phyloP scores from a whole-genome alignment of 768 basidiomycete species.

The Mycena pura region DNA sequence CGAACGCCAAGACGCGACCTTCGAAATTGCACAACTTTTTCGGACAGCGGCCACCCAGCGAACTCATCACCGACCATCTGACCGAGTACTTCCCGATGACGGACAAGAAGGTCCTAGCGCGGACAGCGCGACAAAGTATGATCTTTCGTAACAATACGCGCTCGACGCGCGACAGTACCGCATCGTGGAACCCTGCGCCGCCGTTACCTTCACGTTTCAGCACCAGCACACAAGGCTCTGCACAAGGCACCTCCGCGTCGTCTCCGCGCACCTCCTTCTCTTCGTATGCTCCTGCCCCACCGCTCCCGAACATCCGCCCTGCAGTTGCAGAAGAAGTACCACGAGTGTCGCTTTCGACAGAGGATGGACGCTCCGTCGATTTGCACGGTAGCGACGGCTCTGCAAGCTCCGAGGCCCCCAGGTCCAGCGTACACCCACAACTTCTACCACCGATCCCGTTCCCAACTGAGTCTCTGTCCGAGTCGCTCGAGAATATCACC shows the following conservation, averaged over 20 bases:
- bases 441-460: conserved; percentile 81
- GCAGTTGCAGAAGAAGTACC: conserved; percentile 61
- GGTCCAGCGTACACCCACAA: conserved; percentile 51
- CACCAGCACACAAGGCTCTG: conserved; percentile 62
- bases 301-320: conserved; percentile 36
- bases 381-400: conserved; percentile 57
- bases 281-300: conserved; percentile 45
- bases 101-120: conserved; percentile 89
- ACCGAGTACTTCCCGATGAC: conserved; percentile 95
- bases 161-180: conserved; percentile 55
- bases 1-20: conserved; percentile 55
- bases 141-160: conserved; percentile 59
- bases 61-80: conserved; percentile 93
- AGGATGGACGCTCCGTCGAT: conserved; percentile 71
- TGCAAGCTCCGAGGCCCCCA: conserved; percentile 24
- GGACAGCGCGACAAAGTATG: conserved; percentile 90
- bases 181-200: conserved; percentile 50
- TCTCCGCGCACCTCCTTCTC: conserved; percentile 54
- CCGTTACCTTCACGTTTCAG: conserved; percentile 64
- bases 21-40: conserved; percentile 94
- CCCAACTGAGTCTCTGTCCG: conserved; percentile 79
- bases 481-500: conserved; percentile 71
- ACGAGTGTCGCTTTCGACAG: conserved; percentile 76
- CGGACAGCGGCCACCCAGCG: conserved; percentile 96
- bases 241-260: conserved; percentile 48